Evolutionary conservation across 2,329 filamentous ascomycete genomes (phyloP).

Genomic region (Ascochyta koolunga): DNA sequence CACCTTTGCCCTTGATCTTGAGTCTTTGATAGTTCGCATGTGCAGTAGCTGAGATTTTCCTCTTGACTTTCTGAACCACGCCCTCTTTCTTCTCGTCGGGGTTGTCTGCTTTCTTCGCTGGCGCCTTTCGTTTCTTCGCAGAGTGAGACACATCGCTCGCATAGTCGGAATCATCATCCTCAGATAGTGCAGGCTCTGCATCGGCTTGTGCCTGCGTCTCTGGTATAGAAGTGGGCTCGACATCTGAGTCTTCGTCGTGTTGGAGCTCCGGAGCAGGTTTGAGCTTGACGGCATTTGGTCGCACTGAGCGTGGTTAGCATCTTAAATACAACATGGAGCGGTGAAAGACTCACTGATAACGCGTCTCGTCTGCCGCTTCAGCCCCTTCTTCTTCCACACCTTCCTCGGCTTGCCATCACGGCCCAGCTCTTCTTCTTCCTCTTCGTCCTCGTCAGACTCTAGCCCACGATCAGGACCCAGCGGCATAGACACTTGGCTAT

Average conservation of each 20-base stretch:
- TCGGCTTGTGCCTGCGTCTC: conserved; percentile 37
- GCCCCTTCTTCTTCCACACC: conserved; percentile 81
- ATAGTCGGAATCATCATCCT: conserved; percentile 48
- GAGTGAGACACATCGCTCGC: conserved; percentile 50
- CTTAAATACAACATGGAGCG: not conserved
- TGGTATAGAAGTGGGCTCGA: conserved; percentile 50
- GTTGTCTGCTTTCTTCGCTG: conserved; percentile 18
- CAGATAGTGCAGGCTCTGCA: conserved; percentile 46
- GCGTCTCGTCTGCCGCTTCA: conserved; percentile 76
- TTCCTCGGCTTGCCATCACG: conserved; percentile 65
- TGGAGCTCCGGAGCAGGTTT: conserved; percentile 49
- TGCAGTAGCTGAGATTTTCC: conserved; percentile 54
- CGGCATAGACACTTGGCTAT: conserved; percentile 53
- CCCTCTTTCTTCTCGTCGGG: conserved; percentile 28
- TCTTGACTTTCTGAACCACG: conserved; percentile 46
- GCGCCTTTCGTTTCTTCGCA: conserved; percentile 36
- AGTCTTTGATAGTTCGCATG: conserved; percentile 57
- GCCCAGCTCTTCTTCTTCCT: conserved; percentile 50
- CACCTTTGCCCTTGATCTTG: conserved; percentile 59
- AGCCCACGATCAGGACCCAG: conserved; percentile 52
- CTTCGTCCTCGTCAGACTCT: conserved; percentile 66
- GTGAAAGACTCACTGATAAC: conserved; percentile 59
- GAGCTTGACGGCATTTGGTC: conserved; percentile 46
- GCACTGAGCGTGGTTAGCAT: conserved; percentile 44
- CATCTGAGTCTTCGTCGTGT: conserved; percentile 39